These are phyloP conservation scores for Penicillium sp. DNA, from an alignment of 2,329 filamentous ascomycete species.

Conservation along the genomic window DNA sequence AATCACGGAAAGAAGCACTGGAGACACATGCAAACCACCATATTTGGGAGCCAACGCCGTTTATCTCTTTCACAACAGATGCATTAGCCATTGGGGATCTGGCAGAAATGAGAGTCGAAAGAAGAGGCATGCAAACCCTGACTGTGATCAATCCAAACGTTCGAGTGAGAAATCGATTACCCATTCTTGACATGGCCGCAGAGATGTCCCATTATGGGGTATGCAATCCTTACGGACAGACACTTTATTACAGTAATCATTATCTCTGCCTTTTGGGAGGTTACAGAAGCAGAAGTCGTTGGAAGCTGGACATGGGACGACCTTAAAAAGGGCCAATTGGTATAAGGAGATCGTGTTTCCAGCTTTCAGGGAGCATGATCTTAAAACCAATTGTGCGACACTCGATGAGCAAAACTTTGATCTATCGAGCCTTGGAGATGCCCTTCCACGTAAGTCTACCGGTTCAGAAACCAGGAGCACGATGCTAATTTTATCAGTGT, in stretches of 20 bases:
- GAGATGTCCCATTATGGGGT: background rate
- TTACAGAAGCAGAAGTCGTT: background rate
- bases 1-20: background rate
- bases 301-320: background rate
- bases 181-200: background rate
- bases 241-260: background rate
- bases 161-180: background rate
- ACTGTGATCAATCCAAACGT: background rate
- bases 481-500: no score
- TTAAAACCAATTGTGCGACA: no score
- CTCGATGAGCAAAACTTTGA: no score
- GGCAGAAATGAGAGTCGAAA: background rate
- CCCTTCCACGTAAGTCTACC: no score
- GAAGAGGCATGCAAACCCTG: background rate
- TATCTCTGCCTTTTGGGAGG: conserved; percentile 1
- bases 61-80: background rate
- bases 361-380: background rate
- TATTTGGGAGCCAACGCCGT: background rate
- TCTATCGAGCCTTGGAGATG: no score
- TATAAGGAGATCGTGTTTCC: background rate
- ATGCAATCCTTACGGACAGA: background rate
- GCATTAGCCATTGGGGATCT: background rate
- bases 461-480: no score
- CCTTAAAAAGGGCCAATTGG: background rate
- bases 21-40: background rate